Percentiles rank a stretch among this genome's conserved stretches.
phyloP scores from a whole-genome alignment of 768 basidiomycete genomes.

The Suillus ampliporus region DNA sequence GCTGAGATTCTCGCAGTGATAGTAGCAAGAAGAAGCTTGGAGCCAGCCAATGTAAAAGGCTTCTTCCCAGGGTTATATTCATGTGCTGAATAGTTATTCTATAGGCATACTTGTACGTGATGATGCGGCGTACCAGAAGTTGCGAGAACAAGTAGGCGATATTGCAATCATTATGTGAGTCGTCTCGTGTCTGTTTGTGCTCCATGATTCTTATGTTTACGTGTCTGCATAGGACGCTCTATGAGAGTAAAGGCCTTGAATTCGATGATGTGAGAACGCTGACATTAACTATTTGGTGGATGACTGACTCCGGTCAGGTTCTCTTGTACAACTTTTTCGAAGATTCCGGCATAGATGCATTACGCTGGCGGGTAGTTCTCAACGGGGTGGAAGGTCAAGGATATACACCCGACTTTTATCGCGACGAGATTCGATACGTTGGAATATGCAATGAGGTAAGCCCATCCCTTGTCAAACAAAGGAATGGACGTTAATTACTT shows the following conservation, averaged over 20 bases:
- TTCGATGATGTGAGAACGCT: conserved; percentile 24
- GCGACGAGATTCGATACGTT: conserved; percentile 52
- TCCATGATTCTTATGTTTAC: not conserved
- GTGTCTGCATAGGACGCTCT: conserved; percentile 30
- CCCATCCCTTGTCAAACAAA: not conserved
- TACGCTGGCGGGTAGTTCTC: conserved; percentile 66
- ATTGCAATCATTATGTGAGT: conserved; percentile 66
- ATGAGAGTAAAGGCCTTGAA: conserved; percentile 38
- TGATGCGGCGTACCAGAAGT: conserved; percentile 50
- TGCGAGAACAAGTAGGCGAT: conserved; percentile 58
- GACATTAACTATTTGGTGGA: too few species aligned
- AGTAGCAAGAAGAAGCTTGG: conserved; percentile 67
- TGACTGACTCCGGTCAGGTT: conserved; percentile 48
- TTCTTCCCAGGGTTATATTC: not conserved
- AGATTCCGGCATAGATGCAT: conserved; percentile 55
- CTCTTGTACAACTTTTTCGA: conserved; percentile 78
- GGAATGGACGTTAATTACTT: not conserved
- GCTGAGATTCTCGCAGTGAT: conserved; percentile 40
- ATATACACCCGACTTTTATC: conserved; percentile 49
- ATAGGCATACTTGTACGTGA: conserved; percentile 77
- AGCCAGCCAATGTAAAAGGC: conserved; percentile 60
- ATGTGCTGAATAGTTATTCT: not conserved
- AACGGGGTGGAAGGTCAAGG: conserved; percentile 41
- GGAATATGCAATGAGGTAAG: conserved; percentile 63
- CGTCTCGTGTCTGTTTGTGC: not conserved